These are phyloP conservation scores for Acer negundo DNA, from an alignment of 345 rosid species.

Conservation along the genomic window DNA sequence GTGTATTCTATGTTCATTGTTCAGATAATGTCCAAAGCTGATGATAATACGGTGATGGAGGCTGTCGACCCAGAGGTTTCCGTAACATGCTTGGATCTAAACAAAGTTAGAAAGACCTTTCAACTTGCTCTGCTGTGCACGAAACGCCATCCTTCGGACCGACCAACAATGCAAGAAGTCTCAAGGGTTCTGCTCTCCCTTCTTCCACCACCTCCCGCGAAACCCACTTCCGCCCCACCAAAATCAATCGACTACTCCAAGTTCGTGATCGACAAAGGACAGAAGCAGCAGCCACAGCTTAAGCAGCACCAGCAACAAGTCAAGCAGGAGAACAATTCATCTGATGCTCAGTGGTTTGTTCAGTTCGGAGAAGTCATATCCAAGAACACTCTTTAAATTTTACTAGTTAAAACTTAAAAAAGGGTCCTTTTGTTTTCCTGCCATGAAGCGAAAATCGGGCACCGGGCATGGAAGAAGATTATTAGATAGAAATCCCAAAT, in stretches of 20 bases:
- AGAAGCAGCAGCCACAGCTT: slow-evolving; percentile 30
- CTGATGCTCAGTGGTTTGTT: slow-evolving; percentile 76
- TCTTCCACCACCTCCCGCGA: slow-evolving; percentile 51
- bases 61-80: slow-evolving; percentile 89
- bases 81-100: slow-evolving; percentile 69
- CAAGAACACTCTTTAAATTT: slow-evolving; percentile 53
- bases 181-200: slow-evolving; percentile 67
- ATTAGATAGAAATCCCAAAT: not conserved
- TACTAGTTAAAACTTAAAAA: no score
- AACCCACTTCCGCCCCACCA: slow-evolving; percentile 28
- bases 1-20: slow-evolving; percentile 31
- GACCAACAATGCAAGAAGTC: slow-evolving; percentile 95
- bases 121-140: slow-evolving; percentile 86
- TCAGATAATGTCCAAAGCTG: slow-evolving; percentile 77
- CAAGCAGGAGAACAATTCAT: slow-evolving; percentile 40
- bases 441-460: not conserved
- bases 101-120: slow-evolving; percentile 65
- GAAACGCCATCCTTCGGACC: slow-evolving; percentile 63
- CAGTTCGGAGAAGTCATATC: slow-evolving; percentile 68
- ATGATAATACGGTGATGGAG: slow-evolving; percentile 85
- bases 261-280: slow-evolving; percentile 46
- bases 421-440: not conserved
- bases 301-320: slow-evolving; percentile 22
- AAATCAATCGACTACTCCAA: slow-evolving; percentile 51
- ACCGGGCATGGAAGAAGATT: not conserved